These are phyloP conservation scores for Populus alba DNA, from an alignment of 345 rosid species.

Conservation along the genomic window DNA sequence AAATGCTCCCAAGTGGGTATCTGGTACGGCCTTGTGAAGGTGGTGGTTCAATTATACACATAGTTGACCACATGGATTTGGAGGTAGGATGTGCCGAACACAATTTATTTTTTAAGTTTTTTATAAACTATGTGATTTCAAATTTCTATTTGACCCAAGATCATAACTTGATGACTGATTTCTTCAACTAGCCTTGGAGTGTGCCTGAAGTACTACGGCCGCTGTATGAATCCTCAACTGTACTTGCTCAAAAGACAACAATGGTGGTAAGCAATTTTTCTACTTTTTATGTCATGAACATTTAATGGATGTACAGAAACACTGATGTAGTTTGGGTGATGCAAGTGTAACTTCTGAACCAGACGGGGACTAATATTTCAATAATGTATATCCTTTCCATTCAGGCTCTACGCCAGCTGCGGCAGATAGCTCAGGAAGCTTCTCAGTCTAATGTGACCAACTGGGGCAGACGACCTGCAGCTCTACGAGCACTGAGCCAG, in stretches of 20 bases:
- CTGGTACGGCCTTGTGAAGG: slow-evolving; percentile 96
- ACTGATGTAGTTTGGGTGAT: not conserved
- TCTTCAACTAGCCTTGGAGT: slow-evolving; percentile 73
- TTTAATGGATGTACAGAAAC: not conserved
- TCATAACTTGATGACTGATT: slow-evolving; percentile 20
- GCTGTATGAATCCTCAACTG: slow-evolving; percentile 85
- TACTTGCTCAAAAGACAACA: slow-evolving; percentile 96
- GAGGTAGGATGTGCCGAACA: slow-evolving; percentile 49
- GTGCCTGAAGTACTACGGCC: slow-evolving; percentile 99
- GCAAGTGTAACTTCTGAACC: not conserved
- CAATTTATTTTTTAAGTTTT: too few species aligned
- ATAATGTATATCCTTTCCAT: slow-evolving; percentile 8
- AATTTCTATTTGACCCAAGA: not conserved
- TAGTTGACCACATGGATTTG: slow-evolving; percentile 96
- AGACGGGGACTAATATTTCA: not conserved
- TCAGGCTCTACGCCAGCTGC: slow-evolving; percentile 89
- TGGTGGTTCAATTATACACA: slow-evolving; percentile 93
- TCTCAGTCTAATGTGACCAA: slow-evolving; percentile 76
- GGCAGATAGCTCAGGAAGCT: slow-evolving; percentile 91
- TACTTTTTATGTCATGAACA: not conserved
- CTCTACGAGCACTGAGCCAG: slow-evolving; percentile 87
- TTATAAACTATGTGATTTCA: too few species aligned
- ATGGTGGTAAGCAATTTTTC: slow-evolving; percentile 63
- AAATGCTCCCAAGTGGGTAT: slow-evolving; percentile 98
- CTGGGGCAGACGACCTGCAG: slow-evolving; percentile 97